Evolutionary conservation across 2,329 filamentous ascomycete genomes (phyloP).

Genomic region (Paramyrothecium sp.): DNA sequence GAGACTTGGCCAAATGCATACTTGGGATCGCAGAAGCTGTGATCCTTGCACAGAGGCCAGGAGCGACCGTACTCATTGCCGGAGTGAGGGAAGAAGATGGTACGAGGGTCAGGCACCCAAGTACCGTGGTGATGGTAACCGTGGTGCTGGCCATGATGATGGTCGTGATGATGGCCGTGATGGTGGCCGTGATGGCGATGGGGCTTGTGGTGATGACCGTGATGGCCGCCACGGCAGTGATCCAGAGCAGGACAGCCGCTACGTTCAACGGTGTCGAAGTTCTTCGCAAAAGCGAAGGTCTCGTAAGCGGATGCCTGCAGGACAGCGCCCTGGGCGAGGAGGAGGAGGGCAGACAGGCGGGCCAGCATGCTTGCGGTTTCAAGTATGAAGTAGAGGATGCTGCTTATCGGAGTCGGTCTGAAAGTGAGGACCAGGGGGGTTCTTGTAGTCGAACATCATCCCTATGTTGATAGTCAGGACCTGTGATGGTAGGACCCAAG

Average conservation of each 20-base stretch:
- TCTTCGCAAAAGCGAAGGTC: neutral
- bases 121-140: constrained; percentile 3
- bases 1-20: constrained; percentile 18
- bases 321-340: neutral
- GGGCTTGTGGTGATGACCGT: neutral
- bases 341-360: neutral
- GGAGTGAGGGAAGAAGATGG: constrained; percentile 20
- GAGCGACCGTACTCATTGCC: constrained; percentile 15
- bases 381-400: neutral
- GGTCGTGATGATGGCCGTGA: neutral
- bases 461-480: neutral
- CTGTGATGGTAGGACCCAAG: neutral
- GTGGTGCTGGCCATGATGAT: neutral
- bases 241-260: neutral
- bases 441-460: neutral
- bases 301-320: neutral
- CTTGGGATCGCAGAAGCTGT: constrained; percentile 15
- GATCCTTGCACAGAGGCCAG: constrained; percentile 20
- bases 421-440: neutral
- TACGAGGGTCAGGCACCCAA: constrained; percentile 21
- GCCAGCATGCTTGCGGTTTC: neutral
- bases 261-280: neutral
- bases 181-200: neutral
- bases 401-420: neutral
- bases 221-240: neutral